phyloP scores from a whole-genome alignment of 2,329 filamentous ascomycete genomes.

The Onygenales sp. region DNA sequence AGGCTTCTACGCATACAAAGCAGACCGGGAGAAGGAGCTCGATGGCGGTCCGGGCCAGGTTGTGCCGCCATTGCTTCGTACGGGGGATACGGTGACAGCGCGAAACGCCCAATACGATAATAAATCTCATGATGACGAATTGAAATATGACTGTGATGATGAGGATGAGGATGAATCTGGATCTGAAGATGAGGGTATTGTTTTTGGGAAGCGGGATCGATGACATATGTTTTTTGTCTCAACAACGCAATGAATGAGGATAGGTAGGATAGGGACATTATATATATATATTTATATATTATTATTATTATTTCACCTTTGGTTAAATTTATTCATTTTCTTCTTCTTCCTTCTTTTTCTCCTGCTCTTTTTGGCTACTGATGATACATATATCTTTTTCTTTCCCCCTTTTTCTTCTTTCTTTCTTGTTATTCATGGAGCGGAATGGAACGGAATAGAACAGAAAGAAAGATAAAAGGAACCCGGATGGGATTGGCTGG shows the following conservation, averaged over 20 bases:
- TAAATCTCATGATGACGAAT: conserved; percentile 26
- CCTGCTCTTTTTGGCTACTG: not conserved
- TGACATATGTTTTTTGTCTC: not conserved
- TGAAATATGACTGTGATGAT: conserved; percentile 32
- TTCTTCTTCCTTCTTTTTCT: not conserved
- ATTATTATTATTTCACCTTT: not conserved
- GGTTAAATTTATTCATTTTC: not conserved
- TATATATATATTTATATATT: not conserved
- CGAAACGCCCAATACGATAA: conserved; percentile 14
- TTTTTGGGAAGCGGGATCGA: conserved; percentile 24
- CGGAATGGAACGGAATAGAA: no score
- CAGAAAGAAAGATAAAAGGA: no score
- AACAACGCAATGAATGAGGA: not conserved
- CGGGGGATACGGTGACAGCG: conserved; percentile 33
- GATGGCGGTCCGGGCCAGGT: conserved; percentile 12
- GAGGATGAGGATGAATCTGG: conserved; percentile 29
- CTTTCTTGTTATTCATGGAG: no score
- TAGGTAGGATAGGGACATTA: not conserved
- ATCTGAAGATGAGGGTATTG: conserved; percentile 33
- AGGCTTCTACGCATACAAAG: conserved; percentile 16
- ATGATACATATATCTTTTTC: not conserved
- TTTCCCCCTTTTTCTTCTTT: no score
- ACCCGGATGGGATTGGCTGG: no score
- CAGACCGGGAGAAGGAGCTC: conserved; percentile 19
- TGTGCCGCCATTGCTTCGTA: conserved; percentile 31